These are phyloP conservation scores for Tulasnella sp. DNA, from an alignment of 768 basidiomycete species.

Conservation along the genomic window DNA sequence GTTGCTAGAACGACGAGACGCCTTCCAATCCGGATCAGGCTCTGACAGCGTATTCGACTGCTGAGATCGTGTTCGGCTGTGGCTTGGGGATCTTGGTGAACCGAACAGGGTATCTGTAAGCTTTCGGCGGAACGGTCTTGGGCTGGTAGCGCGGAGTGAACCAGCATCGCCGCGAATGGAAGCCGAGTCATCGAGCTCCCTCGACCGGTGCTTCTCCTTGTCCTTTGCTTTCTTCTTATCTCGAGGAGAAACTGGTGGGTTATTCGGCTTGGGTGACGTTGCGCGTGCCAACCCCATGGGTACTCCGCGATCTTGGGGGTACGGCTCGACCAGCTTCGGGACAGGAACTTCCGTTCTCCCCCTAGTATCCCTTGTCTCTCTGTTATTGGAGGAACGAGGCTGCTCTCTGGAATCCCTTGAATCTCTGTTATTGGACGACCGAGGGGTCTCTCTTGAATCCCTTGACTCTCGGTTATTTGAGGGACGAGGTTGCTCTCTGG, in stretches of 20 bases:
- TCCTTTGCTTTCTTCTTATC: conserved; percentile 25
- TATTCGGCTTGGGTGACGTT: neutral
- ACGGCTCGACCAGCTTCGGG: neutral
- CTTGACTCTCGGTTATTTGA: no score
- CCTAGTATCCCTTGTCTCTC: neutral
- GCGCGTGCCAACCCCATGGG: neutral
- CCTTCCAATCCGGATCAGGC: neutral
- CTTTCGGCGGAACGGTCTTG: neutral
- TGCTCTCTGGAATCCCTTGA: neutral
- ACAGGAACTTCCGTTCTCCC: neutral
- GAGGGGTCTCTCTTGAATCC: neutral
- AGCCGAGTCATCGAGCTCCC: neutral
- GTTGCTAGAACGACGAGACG: neutral
- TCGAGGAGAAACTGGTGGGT: neutral
- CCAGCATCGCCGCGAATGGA: neutral
- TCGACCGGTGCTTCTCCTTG: conserved; percentile 12
- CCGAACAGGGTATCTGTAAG: conserved; percentile 8
- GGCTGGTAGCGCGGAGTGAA: neutral
- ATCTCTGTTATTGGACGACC: no score
- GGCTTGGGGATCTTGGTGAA: neutral
- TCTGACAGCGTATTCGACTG: neutral
- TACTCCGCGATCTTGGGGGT: neutral
- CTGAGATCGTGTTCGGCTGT: neutral
- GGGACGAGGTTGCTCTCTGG: neutral
- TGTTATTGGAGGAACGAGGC: neutral